Evolutionary conservation across 2,329 filamentous ascomycete species (phyloP), one percentile per base, ranked within the genome.

Genomic region (Thielaviopsis cerberus): DNA sequence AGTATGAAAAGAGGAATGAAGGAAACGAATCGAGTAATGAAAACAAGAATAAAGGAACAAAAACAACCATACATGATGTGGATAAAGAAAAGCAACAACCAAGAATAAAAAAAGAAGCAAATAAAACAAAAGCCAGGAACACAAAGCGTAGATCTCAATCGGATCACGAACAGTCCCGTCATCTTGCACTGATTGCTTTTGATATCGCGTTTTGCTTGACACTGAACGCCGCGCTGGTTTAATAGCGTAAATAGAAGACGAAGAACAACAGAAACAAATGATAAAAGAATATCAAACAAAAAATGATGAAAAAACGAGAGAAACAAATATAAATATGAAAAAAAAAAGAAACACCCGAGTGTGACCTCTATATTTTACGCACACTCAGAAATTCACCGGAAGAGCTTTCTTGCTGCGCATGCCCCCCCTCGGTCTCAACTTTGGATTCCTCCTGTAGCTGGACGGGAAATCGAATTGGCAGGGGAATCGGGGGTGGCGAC

Each of bases 11-110:
- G 41, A 27, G 48, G 23, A 50, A 23, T 24, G 24, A 51, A 55
- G 30, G 22, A 41, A 41, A 53, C 8, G 5, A 45, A 41, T 13
- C 22, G 17, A 27, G 22, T 51, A 51, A 57, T 41, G 54, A 41
- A 24, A 51, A 48, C 54, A 51, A 51, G 11, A 52, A 26, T 53
- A 51, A 48, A 25, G 55, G 8, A 30, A 20, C 24, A 24, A 34
- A 45, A 15, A 45, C 48, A 56, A 51, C 17, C 8, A 50, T 30
- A 34, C 41, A 52, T 26, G 27, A 27, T 27, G 17, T 45, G 41
- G 51, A 59, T 45, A 51, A 52, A 30, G 45, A 30, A 52, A n/a
- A n/a, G n/a, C n/a, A 53, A 53, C 6, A 52, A 51, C 55, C 45
- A 48, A 34, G 53, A 6, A 52, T 23, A 30, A 45, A 34, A 41